Percentiles rank a stretch among this genome's conserved stretches.
These are phyloP conservation scores for Colletotrichum spinosum DNA, from an alignment of 2,329 filamentous ascomycete genomes.

Conservation along the genomic window DNA sequence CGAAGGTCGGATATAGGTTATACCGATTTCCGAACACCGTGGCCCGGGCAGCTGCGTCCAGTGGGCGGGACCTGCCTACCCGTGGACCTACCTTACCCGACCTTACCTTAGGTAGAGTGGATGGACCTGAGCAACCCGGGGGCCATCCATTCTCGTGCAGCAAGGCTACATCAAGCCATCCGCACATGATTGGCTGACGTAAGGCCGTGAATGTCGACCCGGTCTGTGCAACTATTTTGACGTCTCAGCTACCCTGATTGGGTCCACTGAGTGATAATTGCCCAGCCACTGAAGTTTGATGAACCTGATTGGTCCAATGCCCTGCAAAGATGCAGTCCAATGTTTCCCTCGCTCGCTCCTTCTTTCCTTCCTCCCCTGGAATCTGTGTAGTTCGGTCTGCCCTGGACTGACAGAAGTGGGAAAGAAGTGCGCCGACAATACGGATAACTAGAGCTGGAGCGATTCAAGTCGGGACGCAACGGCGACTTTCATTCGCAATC, in stretches of 20 bases:
- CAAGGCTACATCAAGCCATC: not conserved
- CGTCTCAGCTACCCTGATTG: slow-evolving; percentile 31
- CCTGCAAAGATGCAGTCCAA: slow-evolving; percentile 26
- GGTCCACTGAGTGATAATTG: slow-evolving; percentile 26
- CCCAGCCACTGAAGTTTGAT: slow-evolving; percentile 18
- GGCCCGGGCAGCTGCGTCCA: not conserved
- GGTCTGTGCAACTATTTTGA: slow-evolving; percentile 37
- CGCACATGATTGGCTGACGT: slow-evolving; percentile 20
- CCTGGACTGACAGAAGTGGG: not conserved
- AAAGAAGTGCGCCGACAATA: slow-evolving; percentile 5
- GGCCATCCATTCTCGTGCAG: not conserved
- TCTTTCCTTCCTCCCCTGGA: slow-evolving; percentile 19
- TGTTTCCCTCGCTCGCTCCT: slow-evolving; percentile 29
- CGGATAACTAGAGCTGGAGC: slow-evolving; percentile 2
- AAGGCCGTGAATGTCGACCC: not conserved
- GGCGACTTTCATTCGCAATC: slow-evolving; percentile 25
- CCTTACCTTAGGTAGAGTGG: too few species aligned
- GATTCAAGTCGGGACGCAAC: slow-evolving; percentile 23
- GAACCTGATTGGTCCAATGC: slow-evolving; percentile 13
- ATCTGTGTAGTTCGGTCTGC: slow-evolving; percentile 6
- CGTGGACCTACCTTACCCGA: too few species aligned
- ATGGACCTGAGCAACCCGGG: too few species aligned
- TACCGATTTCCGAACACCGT: not conserved
- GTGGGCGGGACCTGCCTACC: not conserved
- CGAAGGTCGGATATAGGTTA: slow-evolving; percentile 3